Percentiles rank a stretch among this genome's conserved stretches.
Evolutionary conservation across 2,329 filamentous ascomycete genomes (phyloP).

Genomic region (Fusarium graminum): DNA sequence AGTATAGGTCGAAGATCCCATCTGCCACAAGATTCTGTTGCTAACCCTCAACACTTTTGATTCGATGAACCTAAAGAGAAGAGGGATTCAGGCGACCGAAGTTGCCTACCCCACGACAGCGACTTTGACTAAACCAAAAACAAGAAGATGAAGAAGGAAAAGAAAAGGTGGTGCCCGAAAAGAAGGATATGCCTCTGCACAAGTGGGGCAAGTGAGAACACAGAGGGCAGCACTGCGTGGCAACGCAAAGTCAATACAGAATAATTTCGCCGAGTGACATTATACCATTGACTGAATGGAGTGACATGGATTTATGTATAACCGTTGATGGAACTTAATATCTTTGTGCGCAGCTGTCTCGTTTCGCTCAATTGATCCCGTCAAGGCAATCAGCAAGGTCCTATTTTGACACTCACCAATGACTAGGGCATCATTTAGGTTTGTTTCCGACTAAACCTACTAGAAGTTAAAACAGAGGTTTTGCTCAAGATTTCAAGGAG

Average conservation of each 20-base stretch:
- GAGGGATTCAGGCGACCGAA: no score
- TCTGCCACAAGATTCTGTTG: background rate
- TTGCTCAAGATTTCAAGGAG: background rate
- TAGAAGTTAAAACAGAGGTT: background rate
- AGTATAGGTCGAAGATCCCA: background rate
- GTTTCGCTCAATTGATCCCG: background rate
- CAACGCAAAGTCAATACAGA: background rate
- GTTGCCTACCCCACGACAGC: no score
- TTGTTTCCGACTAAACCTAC: background rate
- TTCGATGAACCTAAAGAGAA: no score
- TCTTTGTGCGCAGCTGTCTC: background rate
- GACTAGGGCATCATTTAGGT: background rate
- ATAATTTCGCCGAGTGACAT: background rate
- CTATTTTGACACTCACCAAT: background rate
- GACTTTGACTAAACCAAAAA: no score
- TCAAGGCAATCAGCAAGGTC: background rate
- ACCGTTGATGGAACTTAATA: background rate
- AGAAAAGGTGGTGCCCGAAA: background rate
- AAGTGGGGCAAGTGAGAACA: background rate
- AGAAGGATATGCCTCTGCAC: background rate
- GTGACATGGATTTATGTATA: background rate
- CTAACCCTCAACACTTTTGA: background rate
- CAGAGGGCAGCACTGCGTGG: background rate
- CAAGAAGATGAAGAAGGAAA: background rate
- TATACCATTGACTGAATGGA: background rate